Evolutionary conservation across 352 stramenopile genomes (phyloP).

Genomic region (Phytophthora pinifolia): DNA sequence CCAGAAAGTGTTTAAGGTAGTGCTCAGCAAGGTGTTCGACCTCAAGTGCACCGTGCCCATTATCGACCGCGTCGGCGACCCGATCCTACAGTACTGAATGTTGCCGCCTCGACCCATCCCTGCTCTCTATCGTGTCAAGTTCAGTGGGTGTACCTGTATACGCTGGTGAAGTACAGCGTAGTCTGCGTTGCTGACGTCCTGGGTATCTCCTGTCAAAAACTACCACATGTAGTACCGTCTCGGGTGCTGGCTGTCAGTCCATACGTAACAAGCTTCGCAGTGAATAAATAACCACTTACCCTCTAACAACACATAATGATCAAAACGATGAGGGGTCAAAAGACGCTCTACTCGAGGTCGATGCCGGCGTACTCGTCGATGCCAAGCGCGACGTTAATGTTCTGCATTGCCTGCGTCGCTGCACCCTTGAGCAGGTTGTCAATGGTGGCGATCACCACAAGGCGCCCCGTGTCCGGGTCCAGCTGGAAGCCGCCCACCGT

Average conservation of each 20-base stretch:
- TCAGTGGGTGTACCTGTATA: not conserved
- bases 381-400: constrained; percentile 94
- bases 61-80: constrained; percentile 91
- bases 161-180: not conserved
- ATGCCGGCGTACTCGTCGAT: constrained; percentile 88
- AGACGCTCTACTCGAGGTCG: constrained; percentile 30
- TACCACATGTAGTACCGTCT: not conserved
- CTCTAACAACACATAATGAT: constrained; percentile 3
- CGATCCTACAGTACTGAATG: constrained; percentile 88
- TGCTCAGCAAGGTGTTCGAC: constrained; percentile 94
- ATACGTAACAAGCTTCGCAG: constrained; percentile 3
- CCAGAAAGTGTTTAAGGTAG: constrained; percentile 95
- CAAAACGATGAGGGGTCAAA: constrained; percentile 12
- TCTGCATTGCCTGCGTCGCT: constrained; percentile 92
- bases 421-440: constrained; percentile 95
- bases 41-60: constrained; percentile 93
- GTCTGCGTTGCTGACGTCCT: too few species aligned
- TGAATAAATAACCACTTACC: constrained; percentile 7
- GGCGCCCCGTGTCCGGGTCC: constrained; percentile 79
- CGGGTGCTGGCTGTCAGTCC: constrained; percentile 10
- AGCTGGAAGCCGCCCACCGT: constrained; percentile 88
- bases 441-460: constrained; percentile 90
- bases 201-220: too few species aligned
- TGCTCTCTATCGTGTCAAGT: constrained; percentile 8
- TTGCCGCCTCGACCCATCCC: constrained; percentile 9